Evolutionary conservation across 495 filamentous ascomycete genomes (phyloP).

Genomic region (Sphaerosporella brunnea): DNA sequence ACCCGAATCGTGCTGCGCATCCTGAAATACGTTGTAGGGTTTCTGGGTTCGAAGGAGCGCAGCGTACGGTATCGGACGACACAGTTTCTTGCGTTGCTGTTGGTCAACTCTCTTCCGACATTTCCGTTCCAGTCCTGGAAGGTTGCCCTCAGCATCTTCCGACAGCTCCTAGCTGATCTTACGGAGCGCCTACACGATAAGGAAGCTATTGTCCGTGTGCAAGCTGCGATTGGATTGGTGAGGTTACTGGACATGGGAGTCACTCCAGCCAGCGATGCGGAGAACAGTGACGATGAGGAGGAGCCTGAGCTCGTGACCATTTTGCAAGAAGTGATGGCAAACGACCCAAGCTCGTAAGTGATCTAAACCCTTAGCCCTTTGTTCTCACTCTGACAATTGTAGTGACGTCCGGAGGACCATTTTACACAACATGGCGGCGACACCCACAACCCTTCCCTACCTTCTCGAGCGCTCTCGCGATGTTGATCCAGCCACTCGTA

Average conservation of each 20-base stretch:
- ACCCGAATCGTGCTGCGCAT: constrained; percentile 46
- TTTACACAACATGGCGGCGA: constrained; percentile 71
- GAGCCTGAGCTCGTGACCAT: constrained; percentile 34
- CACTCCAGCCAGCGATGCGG: constrained; percentile 47
- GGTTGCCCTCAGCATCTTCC: constrained; percentile 61
- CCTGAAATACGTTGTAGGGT: constrained; percentile 46
- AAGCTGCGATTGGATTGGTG: constrained; percentile 81
- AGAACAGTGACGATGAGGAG: constrained; percentile 27
- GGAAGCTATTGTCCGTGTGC: constrained; percentile 74
- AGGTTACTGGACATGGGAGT: constrained; percentile 56
- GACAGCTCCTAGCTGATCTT: constrained; percentile 55
- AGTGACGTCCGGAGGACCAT: constrained; percentile 70
- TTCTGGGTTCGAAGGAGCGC: constrained; percentile 74
- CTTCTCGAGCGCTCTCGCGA: constrained; percentile 84
- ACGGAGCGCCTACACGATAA: constrained; percentile 80
- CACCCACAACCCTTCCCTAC: constrained; percentile 77
- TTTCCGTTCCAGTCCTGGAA: constrained; percentile 19
- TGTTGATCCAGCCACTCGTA: constrained; percentile 60
- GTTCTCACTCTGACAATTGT: constrained; percentile 3
- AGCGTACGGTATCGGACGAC: constrained; percentile 76
- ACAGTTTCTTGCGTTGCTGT: constrained; percentile 66
- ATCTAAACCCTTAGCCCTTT: neutral
- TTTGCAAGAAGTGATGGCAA: constrained; percentile 79
- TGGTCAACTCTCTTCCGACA: constrained; percentile 66
- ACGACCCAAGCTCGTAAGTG: constrained; percentile 60